Evolutionary conservation across 352 stramenopile genomes (phyloP), one percentile per base, ranked within the genome.

Genomic region (Phytophthora lateralis): DNA sequence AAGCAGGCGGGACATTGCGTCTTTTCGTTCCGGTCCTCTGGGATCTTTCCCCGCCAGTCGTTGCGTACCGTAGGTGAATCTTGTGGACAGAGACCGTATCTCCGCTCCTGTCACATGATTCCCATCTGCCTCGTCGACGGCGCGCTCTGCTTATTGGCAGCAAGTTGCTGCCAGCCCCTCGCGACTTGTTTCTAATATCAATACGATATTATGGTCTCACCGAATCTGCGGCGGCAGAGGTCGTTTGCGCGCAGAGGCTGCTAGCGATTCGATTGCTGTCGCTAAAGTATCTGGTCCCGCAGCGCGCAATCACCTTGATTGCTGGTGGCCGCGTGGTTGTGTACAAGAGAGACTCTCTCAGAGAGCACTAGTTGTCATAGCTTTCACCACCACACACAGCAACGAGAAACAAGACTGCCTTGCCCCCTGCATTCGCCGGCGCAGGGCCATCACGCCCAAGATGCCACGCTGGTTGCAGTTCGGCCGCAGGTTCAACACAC

Each of bases 401-500:
- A 3, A 24, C 21, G 21, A 24, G 21, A 24, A 24, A 3, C 21
- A 24, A 24, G 21, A 24, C 21, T 24, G 21, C 21, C 21, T 24
- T 24, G 21, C 21, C 21, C 21, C 21, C 21, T 24, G 21, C 21
- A 24, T 24, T 24, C 21, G 21, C 21, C 3, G 21, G 21, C 21
- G 26, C 26, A 30, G 26, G 4, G 4, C 26, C 26, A 30, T 30
- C 35, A 20, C 35, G 12, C 6, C 0, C 14, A 41, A 41, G 35
- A 20, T 41, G 12, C 37, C 45, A 52, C 44, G 26, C 15, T 26
- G 7, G 45, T 60, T 60, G 57, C 49, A 60, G 49, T 66, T 65
- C 29, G 38, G 38, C 15, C 14, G 17, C 44, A 67, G 32, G 51
- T 67, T 67, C 59, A 67, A 67, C 58, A 54, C 30, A 18, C 10